A percentile compares a stretch with the other conserved stretches of the same genome.
Evolutionary conservation across 2,329 filamentous ascomycete species (phyloP).

Genomic region (Pezicula carpinea): DNA sequence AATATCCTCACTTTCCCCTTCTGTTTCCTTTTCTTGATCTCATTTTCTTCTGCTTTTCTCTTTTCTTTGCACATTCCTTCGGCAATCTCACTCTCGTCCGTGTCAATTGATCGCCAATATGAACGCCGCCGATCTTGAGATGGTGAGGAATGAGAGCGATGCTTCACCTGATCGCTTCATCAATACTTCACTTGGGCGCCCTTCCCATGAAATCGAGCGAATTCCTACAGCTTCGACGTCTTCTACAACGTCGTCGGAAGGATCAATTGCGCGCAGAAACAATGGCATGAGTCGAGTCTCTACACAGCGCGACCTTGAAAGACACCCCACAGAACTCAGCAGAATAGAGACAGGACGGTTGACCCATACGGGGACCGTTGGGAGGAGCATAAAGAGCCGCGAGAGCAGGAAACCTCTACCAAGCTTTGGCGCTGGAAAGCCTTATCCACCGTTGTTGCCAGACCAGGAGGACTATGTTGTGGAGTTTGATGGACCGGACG

Average conservation of each 20-base stretch:
- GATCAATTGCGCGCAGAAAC: slow-evolving; percentile 31
- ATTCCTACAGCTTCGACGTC: slow-evolving; percentile 51
- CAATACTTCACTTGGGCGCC: slow-evolving; percentile 16
- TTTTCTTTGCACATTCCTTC: not conserved
- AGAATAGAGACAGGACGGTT: slow-evolving; percentile 67
- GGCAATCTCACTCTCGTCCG: not conserved
- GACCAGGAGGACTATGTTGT: slow-evolving; percentile 74
- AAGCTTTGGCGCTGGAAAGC: slow-evolving; percentile 68
- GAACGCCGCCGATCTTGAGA: slow-evolving; percentile 24
- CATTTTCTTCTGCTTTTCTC: not conserved
- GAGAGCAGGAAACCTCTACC: slow-evolving; percentile 58
- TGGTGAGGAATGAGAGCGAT: slow-evolving; percentile 40
- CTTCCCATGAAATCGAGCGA: slow-evolving; percentile 54
- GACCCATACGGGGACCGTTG: slow-evolving; percentile 71
- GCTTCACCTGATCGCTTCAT: slow-evolving; percentile 39
- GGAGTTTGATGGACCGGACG: slow-evolving; percentile 78
- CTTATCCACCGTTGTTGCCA: slow-evolving; percentile 65
- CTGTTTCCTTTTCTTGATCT: too few relatives aligned
- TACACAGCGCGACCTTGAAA: slow-evolving; percentile 63
- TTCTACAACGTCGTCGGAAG: slow-evolving; percentile 40
- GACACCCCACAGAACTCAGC: slow-evolving; percentile 63
- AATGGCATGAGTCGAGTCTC: slow-evolving; percentile 54
- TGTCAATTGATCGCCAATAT: slow-evolving; percentile 27
- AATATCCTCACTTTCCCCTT: too few relatives aligned
- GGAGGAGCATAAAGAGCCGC: slow-evolving; percentile 42